phyloP scores from a whole-genome alignment of 2,329 filamentous ascomycete genomes.

The Aureobasidium sp. region DNA sequence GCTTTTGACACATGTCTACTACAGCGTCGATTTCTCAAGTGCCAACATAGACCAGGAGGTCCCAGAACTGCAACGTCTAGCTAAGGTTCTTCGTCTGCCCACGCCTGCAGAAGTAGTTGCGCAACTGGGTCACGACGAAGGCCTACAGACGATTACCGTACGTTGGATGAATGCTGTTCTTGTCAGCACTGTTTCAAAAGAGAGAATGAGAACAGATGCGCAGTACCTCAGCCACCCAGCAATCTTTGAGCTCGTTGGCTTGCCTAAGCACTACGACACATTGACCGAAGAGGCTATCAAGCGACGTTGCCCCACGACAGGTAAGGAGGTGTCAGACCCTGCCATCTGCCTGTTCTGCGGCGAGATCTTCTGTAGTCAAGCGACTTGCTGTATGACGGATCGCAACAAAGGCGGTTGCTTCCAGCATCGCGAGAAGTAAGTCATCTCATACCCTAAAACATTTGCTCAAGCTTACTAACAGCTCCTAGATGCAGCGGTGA shows the following conservation, averaged over 20 bases:
- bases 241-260: slow-evolving; percentile 87
- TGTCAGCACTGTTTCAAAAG: slow-evolving; percentile 26
- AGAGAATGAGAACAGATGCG: slow-evolving; percentile 34
- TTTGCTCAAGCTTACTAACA: background rate
- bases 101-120: slow-evolving; percentile 71
- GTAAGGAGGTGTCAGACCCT: slow-evolving; percentile 85
- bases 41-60: slow-evolving; percentile 36
- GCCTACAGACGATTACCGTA: slow-evolving; percentile 45
- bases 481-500: slow-evolving; percentile 62
- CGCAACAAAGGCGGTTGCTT: slow-evolving; percentile 69
- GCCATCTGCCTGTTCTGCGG: slow-evolving; percentile 92
- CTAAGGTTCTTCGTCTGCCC: slow-evolving; percentile 67
- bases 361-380: slow-evolving; percentile 93
- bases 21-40: slow-evolving; percentile 74
- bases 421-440: slow-evolving; percentile 80
- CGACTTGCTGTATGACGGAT: slow-evolving; percentile 75
- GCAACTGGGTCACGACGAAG: slow-evolving; percentile 41
- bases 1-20: slow-evolving; percentile 79
- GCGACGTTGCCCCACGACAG: slow-evolving; percentile 76
- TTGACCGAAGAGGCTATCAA: slow-evolving; percentile 88
- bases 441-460: slow-evolving; percentile 22
- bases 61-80: slow-evolving; percentile 71
- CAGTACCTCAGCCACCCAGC: slow-evolving; percentile 65
- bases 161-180: slow-evolving; percentile 66
- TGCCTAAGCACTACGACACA: slow-evolving; percentile 86